Conservation (phyloP, 2,329 filamentous ascomycete genomes). For the Colletotrichum sp. region DNA sequence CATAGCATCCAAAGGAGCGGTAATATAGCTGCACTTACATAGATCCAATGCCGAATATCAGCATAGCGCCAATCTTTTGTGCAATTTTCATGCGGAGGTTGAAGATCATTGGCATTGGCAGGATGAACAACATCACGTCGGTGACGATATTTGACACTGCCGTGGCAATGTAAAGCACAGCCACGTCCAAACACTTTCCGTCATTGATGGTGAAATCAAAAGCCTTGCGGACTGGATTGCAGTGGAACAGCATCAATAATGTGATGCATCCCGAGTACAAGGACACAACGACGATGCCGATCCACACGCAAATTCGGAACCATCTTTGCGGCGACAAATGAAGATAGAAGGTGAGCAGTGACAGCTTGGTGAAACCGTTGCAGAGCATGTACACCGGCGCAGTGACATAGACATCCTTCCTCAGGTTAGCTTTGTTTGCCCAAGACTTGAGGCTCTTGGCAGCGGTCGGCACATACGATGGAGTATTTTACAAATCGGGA, state of each 20-base stretch:
- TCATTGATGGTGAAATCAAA: constrained; percentile 33
- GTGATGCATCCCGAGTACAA: constrained; percentile 32
- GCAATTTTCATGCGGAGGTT: constrained; percentile 47
- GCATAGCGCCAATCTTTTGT: constrained; percentile 50
- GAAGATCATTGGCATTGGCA: constrained; percentile 52
- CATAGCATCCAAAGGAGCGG: fast-evolving
- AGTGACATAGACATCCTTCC: constrained; percentile 25
- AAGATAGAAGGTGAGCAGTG: constrained; percentile 43
- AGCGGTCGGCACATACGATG: neutral
- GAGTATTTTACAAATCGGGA: constrained; percentile 9
- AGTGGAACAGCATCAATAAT: constrained; percentile 41
- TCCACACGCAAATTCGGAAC: constrained; percentile 36
- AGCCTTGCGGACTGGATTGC: constrained; percentile 35
- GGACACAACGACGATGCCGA: constrained; percentile 32
- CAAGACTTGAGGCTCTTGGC: neutral
- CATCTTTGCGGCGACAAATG: constrained; percentile 37
- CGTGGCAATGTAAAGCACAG: constrained; percentile 52
- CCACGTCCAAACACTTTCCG: constrained; percentile 48
- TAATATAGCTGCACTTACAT: constrained; percentile 16
- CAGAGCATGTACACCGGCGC: constrained; percentile 37
- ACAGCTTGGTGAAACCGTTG: constrained; percentile 40
- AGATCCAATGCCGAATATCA: constrained; percentile 50
- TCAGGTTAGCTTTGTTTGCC: neutral
- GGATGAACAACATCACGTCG: constrained; percentile 49
- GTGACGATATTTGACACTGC: constrained; percentile 52